These are phyloP conservation scores for Leptodontidium sp. DNA, from an alignment of 2,329 filamentous ascomycete species.

Conservation along the genomic window DNA sequence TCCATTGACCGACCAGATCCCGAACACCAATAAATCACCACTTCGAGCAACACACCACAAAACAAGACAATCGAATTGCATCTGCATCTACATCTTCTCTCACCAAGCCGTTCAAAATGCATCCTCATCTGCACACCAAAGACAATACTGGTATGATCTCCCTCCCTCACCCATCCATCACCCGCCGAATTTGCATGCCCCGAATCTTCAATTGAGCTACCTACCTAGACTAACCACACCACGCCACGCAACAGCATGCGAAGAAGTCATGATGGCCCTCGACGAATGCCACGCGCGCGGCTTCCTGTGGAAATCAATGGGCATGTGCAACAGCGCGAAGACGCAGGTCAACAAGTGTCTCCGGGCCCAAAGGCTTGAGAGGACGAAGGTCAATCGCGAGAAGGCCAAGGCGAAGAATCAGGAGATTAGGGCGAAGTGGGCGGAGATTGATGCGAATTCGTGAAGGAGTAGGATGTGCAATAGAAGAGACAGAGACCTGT, in stretches of 20 bases:
- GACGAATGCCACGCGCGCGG: conserved; percentile 95
- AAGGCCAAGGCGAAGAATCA: conserved; percentile 73
- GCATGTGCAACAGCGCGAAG: conserved; percentile 91
- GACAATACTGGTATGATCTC: conserved; percentile 77
- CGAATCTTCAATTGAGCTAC: no score
- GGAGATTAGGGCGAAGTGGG: conserved; percentile 80
- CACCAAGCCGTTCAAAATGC: conserved; percentile 67
- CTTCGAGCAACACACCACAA: conserved; percentile 15
- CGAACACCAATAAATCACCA: conserved; percentile 21
- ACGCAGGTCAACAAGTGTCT: conserved; percentile 85
- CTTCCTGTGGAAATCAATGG: conserved; percentile 90
- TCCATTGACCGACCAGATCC: conserved; percentile 11
- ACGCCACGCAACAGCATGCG: conserved; percentile 72
- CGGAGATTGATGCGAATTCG: conserved; percentile 77
- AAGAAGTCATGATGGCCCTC: conserved; percentile 90
- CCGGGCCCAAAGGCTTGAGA: conserved; percentile 79
- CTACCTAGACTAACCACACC: conserved; percentile 23
- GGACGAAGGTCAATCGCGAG: conserved; percentile 79
- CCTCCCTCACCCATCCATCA: not conserved
- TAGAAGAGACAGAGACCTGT: not conserved
- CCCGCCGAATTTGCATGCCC: not conserved
- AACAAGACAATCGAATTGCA: not conserved
- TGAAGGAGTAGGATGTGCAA: conserved; percentile 45
- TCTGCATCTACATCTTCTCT: not conserved
- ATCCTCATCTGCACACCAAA: conserved; percentile 96